Percentiles rank a stretch among this genome's conserved stretches.
phyloP scores from a whole-genome alignment of 176 grass and related monocot species.

The Avena sativa region DNA sequence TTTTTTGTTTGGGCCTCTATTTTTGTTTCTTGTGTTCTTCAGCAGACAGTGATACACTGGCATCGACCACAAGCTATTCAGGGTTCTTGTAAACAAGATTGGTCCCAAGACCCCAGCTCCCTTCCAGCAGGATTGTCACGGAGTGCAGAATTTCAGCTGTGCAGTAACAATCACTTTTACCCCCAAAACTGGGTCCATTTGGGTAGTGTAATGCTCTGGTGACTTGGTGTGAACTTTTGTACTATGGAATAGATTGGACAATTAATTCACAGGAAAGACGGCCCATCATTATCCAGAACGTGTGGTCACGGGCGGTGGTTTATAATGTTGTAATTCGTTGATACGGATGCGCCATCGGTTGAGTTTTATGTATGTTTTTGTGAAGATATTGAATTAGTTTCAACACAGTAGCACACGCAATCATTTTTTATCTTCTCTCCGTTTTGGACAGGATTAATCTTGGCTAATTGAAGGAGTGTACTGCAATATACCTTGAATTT shows the following conservation, averaged over 20 bases:
- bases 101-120: slow-evolving; percentile 41
- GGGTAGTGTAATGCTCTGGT: background rate
- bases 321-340: background rate
- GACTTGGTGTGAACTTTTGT: background rate
- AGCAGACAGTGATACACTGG: slow-evolving; percentile 42
- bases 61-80: slow-evolving; percentile 16
- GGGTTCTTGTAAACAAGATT: slow-evolving; percentile 48
- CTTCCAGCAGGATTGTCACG: slow-evolving; percentile 18
- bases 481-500: too few species aligned
- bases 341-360: background rate
- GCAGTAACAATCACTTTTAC: background rate
- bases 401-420: too few species aligned
- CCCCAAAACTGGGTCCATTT: background rate
- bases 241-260: background rate
- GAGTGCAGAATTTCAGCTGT: slow-evolving; percentile 6
- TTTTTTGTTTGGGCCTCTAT: background rate
- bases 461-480: too few species aligned
- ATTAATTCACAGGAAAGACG: background rate
- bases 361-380: background rate
- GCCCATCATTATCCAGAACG: background rate
- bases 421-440: background rate
- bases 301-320: background rate
- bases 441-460: too few species aligned
- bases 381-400: background rate
- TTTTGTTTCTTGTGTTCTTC: slow-evolving; percentile 8